Conservation (phyloP, 2,329 filamentous ascomycete genomes). For the Lecanosticta acicola region DNA sequence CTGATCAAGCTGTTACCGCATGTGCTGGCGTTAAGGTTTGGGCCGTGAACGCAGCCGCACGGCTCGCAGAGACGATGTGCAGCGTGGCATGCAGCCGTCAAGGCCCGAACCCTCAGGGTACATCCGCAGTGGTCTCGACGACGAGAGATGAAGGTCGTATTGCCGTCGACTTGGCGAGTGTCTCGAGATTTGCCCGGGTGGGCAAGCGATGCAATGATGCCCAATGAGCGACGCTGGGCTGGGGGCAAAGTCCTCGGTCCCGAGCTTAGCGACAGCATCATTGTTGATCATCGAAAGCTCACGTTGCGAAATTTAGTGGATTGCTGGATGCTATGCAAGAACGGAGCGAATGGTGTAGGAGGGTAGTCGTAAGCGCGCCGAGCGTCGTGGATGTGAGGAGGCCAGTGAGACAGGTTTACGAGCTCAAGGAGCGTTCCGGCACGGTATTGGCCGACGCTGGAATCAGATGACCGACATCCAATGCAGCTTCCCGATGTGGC, state of each 20-base stretch:
- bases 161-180: background rate
- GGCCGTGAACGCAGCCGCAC: conserved; percentile 15
- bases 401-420: conserved; percentile 13
- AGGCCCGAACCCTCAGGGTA: conserved; percentile 17
- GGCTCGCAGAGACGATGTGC: conserved; percentile 11
- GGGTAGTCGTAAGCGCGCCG: conserved; percentile 16
- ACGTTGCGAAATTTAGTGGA: background rate
- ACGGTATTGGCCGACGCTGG: conserved; percentile 25
- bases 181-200: background rate
- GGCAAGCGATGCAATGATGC: conserved; percentile 2
- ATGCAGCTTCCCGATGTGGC: conserved; percentile 21
- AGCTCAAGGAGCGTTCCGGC: conserved; percentile 8
- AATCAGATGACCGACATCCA: conserved; percentile 18
- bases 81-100: conserved; percentile 4
- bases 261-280: conserved; percentile 4
- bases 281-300: background rate
- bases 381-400: conserved; percentile 12
- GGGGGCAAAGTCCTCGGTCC: conserved; percentile 1
- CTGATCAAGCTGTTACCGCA: conserved; percentile 6
- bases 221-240: conserved; percentile 1
- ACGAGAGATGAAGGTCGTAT: background rate
- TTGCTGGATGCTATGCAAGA: too few species aligned
- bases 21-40: conserved; percentile 21
- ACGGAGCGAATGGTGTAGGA: conserved; percentile 2
- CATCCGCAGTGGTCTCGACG: conserved; percentile 6